A percentile compares a stretch with the other conserved stretches of the same genome.
Conservation (phyloP, 495 filamentous ascomycete species). For the Pseudomonodictys pantanalensis region DNA sequence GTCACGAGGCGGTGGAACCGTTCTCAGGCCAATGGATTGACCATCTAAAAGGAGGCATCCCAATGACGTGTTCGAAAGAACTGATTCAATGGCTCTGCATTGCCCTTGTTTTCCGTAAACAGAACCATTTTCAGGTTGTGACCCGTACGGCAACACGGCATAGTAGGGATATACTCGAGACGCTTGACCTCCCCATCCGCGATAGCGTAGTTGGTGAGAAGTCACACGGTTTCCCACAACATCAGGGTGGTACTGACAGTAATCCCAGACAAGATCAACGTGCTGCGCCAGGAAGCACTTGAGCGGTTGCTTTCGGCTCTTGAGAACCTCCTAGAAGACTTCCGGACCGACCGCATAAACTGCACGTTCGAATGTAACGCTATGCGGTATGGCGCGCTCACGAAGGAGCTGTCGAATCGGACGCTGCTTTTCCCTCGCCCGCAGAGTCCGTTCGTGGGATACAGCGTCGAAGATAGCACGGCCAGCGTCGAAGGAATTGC, state of each 20-base stretch:
- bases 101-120: not conserved
- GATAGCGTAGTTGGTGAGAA: slow-evolving; percentile 1
- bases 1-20: slow-evolving; percentile 4
- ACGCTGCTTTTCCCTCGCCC: not conserved
- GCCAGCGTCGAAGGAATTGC: slow-evolving; percentile 4
- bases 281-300: not conserved
- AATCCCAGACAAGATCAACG: slow-evolving; percentile 1
- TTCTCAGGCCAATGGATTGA: slow-evolving; percentile 4
- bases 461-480: not conserved
- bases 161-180: not conserved
- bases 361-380: slow-evolving; percentile 3
- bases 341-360: not conserved
- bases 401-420: not conserved
- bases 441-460: slow-evolving; percentile 3
- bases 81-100: slow-evolving; percentile 13
- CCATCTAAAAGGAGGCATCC: not conserved
- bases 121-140: not conserved
- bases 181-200: slow-evolving; percentile 1
- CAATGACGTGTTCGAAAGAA: not conserved
- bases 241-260: not conserved
- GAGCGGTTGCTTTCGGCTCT: not conserved
- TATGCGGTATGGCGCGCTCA: not conserved
- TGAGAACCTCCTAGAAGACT: slow-evolving; percentile 4
- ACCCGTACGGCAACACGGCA: not conserved
- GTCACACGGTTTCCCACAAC: not conserved